Evolutionary conservation across 768 basidiomycete species (phyloP).

Genomic region (Trametes punicea): DNA sequence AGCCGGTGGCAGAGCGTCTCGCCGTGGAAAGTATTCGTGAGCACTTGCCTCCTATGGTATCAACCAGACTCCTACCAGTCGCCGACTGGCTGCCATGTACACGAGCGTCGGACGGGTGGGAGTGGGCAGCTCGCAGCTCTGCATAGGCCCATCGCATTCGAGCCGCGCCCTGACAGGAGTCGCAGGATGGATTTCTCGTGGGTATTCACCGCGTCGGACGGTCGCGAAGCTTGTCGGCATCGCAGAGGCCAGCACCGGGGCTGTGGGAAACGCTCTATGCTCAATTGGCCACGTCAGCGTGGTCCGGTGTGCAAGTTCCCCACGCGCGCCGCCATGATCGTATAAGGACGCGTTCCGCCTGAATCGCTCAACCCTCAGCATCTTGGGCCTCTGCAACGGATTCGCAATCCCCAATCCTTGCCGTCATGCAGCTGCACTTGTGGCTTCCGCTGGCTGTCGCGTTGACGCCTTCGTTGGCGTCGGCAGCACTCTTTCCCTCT

Average conservation of each 20-base stretch:
- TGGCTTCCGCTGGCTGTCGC: conserved; percentile 31
- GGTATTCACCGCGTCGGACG: conserved; percentile 8
- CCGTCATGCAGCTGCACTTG: conserved; percentile 15
- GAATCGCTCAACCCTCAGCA: not conserved
- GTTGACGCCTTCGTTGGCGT: conserved; percentile 45
- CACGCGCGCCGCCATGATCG: conserved; percentile 13
- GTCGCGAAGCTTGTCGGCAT: conserved; percentile 17
- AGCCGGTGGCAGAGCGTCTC: not conserved
- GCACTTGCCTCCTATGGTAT: not conserved
- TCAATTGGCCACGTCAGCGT: conserved; percentile 29
- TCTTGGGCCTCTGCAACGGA: not conserved
- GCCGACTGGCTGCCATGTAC: conserved; percentile 5
- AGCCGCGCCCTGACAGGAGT: conserved; percentile 6
- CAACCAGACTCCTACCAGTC: not conserved
- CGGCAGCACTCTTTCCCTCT: conserved; percentile 45
- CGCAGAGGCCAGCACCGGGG: conserved; percentile 19
- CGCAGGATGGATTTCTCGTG: conserved; percentile 17
- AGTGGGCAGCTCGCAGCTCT: not conserved
- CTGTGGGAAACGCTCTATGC: conserved; percentile 22
- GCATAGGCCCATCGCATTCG: conserved; percentile 4
- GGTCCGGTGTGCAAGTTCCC: conserved; percentile 9
- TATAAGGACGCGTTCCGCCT: conserved; percentile 22
- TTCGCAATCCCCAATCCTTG: not conserved
- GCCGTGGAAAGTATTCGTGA: not conserved
- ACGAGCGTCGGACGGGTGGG: conserved; percentile 10